A percentile compares a stretch with the other conserved stretches of the same genome.
Evolutionary conservation across 2,329 filamentous ascomycete genomes (phyloP).

Genomic region (Tolypocladium album): DNA sequence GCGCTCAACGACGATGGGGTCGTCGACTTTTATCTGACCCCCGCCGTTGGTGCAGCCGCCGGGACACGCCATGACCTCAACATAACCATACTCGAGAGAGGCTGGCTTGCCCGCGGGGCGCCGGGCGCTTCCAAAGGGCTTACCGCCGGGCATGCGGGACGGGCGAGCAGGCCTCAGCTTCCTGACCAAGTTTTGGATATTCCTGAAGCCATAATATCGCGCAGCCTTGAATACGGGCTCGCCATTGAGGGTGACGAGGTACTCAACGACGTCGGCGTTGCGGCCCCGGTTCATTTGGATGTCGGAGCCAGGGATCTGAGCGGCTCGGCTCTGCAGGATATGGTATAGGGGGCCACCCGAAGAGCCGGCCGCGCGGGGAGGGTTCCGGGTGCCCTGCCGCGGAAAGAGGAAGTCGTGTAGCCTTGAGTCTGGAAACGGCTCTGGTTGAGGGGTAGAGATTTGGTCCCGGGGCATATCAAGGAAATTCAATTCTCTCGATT

Average conservation of each 20-base stretch:
- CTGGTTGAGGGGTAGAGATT: slow-evolving; percentile 26
- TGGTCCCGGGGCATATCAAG: slow-evolving; percentile 54
- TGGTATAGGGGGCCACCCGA: slow-evolving; percentile 86
- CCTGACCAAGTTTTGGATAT: slow-evolving; percentile 96
- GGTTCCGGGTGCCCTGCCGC: slow-evolving; percentile 27
- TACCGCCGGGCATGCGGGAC: slow-evolving; percentile 72
- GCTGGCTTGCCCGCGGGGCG: slow-evolving; percentile 38
- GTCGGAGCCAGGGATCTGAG: slow-evolving; percentile 58
- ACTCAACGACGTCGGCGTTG: slow-evolving; percentile 87
- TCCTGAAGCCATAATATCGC: slow-evolving; percentile 93
- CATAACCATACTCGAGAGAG: slow-evolving; percentile 68
- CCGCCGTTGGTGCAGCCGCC: slow-evolving; percentile 98
- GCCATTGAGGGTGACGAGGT: slow-evolving; percentile 50
- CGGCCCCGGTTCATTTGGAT: slow-evolving; percentile 66
- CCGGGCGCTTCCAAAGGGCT: slow-evolving; percentile 43
- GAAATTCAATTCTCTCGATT: slow-evolving; percentile 69
- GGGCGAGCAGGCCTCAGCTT: slow-evolving; percentile 70
- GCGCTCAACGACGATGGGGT: slow-evolving; percentile 50
- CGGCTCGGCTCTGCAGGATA: slow-evolving; percentile 65
- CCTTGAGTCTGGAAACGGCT: slow-evolving; percentile 60
- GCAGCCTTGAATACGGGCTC: slow-evolving; percentile 65
- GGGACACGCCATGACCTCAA: slow-evolving; percentile 98
- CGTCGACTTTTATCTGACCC: slow-evolving; percentile 85
- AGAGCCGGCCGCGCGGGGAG: slow-evolving; percentile 53
- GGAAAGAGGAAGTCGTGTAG: slow-evolving; percentile 69